Percentiles rank a stretch among this genome's conserved stretches.
phyloP scores from a whole-genome alignment of 257 asterid species.

The Solanum raphanifolium region DNA sequence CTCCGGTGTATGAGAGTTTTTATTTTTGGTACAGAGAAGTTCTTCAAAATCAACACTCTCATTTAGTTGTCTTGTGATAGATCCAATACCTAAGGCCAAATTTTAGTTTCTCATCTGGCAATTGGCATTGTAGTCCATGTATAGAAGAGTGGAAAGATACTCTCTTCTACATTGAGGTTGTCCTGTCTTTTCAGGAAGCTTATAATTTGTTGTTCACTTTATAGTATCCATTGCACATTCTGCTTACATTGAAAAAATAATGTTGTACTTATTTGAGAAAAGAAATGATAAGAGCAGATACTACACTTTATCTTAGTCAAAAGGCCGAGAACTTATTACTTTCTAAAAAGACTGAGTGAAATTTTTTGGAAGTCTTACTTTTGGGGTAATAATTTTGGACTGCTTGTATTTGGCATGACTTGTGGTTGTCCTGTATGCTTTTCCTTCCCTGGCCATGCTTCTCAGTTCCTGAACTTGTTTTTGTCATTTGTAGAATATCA shows the following conservation, averaged over 20 bases:
- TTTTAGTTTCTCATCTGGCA: neutral
- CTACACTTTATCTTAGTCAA: neutral
- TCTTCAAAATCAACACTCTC: neutral
- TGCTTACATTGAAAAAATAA: neutral
- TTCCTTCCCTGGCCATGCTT: neutral
- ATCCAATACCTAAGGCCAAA: neutral
- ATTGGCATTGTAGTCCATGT: neutral
- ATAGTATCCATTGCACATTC: neutral
- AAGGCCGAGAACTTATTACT: neutral
- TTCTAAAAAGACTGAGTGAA: neutral
- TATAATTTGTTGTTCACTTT: neutral
- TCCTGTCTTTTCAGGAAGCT: neutral
- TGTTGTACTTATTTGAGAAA: neutral
- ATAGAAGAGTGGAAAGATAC: neutral
- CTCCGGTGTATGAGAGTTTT: neutral
- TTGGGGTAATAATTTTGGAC: neutral
- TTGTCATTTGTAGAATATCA: slow-evolving; percentile 57
- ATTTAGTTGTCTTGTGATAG: neutral
- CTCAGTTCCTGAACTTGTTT: neutral
- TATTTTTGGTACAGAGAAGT: neutral
- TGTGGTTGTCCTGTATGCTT: neutral
- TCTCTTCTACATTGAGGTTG: neutral
- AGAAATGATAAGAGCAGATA: neutral
- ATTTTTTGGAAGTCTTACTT: neutral
- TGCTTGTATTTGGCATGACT: neutral